phyloP scores from a whole-genome alignment of 345 rosid species.

The Brassica rapa region DNA sequence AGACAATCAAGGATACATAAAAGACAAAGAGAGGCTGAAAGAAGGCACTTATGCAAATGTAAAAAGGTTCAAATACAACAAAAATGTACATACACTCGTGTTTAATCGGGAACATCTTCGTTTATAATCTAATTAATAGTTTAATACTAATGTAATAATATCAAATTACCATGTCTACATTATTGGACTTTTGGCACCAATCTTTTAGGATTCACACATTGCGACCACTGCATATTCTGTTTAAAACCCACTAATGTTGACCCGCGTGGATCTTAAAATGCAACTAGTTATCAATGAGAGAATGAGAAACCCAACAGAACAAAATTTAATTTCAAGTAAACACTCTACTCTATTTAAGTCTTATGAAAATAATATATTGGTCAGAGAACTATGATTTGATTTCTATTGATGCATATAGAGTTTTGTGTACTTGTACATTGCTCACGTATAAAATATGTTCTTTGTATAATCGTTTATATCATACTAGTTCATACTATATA shows the following conservation, averaged over 20 bases:
- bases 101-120: constrained; percentile 37
- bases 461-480: neutral
- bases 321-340: neutral
- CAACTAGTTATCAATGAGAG: neutral
- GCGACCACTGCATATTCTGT: constrained; percentile 6
- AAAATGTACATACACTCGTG: constrained; percentile 25
- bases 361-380: neutral
- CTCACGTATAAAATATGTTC: neutral
- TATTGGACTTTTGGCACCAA: constrained; percentile 23
- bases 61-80: constrained; percentile 19
- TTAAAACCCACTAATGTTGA: constrained; percentile 31
- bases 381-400: neutral
- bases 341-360: neutral
- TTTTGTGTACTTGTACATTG: neutral
- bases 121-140: constrained; percentile 4
- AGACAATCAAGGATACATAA: constrained; percentile 18
- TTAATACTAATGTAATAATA: neutral
- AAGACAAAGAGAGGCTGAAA: constrained; percentile 26
- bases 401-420: neutral
- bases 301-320: neutral
- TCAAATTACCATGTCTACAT: neutral
- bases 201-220: constrained; percentile 25
- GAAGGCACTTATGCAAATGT: constrained; percentile 5
- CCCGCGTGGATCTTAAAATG: constrained; percentile 25
- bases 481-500: neutral